A percentile compares a stretch with the other conserved stretches of the same genome.
These are phyloP conservation scores for Gracilaria gracilis DNA, from an alignment of 23 red algal species.

Conservation along the genomic window DNA sequence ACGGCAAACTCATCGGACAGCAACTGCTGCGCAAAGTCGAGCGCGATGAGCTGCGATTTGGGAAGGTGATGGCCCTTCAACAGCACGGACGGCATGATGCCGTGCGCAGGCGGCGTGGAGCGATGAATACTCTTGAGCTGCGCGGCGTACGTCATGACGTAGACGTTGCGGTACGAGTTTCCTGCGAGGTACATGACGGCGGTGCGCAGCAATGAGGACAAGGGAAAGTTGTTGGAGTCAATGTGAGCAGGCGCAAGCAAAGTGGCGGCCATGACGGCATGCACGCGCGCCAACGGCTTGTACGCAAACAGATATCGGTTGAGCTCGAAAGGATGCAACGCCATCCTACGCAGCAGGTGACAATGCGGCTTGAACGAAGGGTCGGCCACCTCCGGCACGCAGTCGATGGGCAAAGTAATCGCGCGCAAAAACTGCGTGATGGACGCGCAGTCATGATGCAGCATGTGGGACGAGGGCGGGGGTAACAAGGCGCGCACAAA, in stretches of 20 bases:
- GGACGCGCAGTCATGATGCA: conserved; percentile 53
- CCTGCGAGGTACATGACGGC: conserved; percentile 72
- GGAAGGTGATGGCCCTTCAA: conserved; percentile 34
- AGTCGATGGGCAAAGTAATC: conserved; percentile 45
- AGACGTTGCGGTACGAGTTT: conserved; percentile 66
- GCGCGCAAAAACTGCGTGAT: conserved; percentile 55
- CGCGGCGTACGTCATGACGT: conserved; percentile 61
- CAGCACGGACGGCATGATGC: conserved; percentile 44
- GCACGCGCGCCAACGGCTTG: conserved; percentile 63
- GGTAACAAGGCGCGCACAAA: conserved; percentile 30
- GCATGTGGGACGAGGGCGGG: conserved; percentile 28
- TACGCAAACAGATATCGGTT: conserved; percentile 65
- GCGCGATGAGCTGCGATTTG: conserved; percentile 24
- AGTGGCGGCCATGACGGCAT: conserved; percentile 45
- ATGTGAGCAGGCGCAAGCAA: conserved; percentile 12
- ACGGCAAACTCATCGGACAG: conserved; percentile 35
- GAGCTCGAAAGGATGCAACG: conserved; percentile 55
- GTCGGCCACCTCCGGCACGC: conserved; percentile 42
- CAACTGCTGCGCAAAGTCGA: conserved; percentile 66
- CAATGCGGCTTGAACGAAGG: conserved; percentile 50
- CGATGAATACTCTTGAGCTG: conserved; percentile 56
- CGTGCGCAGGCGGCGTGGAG: conserved; percentile 41
- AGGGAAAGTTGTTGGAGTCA: conserved; percentile 44
- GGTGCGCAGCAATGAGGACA: conserved; percentile 47
- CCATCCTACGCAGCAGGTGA: conserved; percentile 20